Conservation (phyloP, 1,284 basidiomycete species). For the Filobasidium uniguttulatum region DNA sequence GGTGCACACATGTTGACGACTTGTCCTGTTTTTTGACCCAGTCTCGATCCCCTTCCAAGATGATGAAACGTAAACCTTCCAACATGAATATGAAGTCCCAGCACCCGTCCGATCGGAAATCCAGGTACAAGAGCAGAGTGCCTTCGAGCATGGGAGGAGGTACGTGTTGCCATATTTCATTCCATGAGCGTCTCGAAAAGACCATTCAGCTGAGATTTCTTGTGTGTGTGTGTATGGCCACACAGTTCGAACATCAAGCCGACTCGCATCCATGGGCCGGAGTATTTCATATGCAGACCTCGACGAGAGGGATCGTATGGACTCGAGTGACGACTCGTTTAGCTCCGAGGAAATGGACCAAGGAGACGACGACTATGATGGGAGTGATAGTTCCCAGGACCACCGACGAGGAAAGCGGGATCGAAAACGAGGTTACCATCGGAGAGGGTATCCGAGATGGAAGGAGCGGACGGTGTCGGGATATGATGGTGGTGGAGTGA, state of each 20-base stretch:
- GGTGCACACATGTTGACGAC: not conserved
- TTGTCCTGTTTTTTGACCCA: not conserved
- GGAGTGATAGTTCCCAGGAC: constrained; percentile 17
- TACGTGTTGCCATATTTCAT: no score
- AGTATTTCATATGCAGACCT: constrained; percentile 28
- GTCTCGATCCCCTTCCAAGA: constrained; percentile 7
- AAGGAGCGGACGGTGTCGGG: constrained; percentile 1
- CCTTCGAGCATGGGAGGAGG: constrained; percentile 20
- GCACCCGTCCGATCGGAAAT: constrained; percentile 21
- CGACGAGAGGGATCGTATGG: constrained; percentile 19
- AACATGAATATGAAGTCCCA: constrained; percentile 16
- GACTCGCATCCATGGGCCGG: constrained; percentile 27
- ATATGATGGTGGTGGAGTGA: not conserved
- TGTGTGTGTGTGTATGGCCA: not conserved
- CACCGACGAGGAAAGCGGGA: constrained; percentile 1
- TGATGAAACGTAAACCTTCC: constrained; percentile 10
- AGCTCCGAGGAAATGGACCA: constrained; percentile 13
- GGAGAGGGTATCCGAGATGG: no score
- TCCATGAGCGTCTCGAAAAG: no score
- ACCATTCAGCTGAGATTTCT: not conserved
- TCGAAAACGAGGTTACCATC: no score
- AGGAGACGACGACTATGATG: constrained; percentile 16
- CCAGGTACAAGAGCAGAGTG: constrained; percentile 11
- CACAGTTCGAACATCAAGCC: constrained; percentile 26
- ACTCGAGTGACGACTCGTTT: constrained; percentile 5